Percentiles rank a stretch among this genome's conserved stretches.
phyloP scores from a whole-genome alignment of 2,329 filamentous ascomycete species.

The Cephalotrichum gorgonifer region DNA sequence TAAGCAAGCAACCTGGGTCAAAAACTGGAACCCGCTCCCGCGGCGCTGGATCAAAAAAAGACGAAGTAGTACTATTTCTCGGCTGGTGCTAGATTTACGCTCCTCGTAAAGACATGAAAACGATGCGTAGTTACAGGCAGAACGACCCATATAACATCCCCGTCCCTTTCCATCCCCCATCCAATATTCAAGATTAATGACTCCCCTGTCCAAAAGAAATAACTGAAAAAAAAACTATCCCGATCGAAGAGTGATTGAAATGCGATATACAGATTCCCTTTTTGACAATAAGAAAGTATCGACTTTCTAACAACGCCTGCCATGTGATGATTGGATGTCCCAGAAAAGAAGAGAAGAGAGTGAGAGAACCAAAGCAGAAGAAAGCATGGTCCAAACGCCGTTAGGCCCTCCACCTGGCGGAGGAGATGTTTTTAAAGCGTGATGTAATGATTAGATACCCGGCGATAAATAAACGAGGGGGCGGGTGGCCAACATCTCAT shows the following conservation, averaged over 20 bases:
- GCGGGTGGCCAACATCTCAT: too few species aligned
- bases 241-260: not conserved
- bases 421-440: not conserved
- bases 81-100: not conserved
- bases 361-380: not conserved
- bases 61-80: not conserved
- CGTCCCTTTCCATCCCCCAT: not conserved
- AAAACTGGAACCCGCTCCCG: too few species aligned
- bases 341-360: not conserved
- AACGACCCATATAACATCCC: not conserved
- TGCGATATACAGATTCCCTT: not conserved
- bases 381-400: not conserved
- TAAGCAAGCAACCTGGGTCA: not conserved
- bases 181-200: not conserved
- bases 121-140: not conserved
- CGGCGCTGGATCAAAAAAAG: too few species aligned
- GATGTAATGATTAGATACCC: too few species aligned
- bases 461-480: too few species aligned
- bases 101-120: slow-evolving; percentile 3
- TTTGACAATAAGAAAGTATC: not conserved
- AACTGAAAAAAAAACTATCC: slow-evolving; percentile 2
- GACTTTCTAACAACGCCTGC: slow-evolving; percentile 4
- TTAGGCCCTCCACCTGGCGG: too few species aligned
- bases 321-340: slow-evolving; percentile 1
- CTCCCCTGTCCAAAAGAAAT: not conserved